Conservation (phyloP, 768 basidiomycete genomes). For the Udeniomyces megalosporus region DNA sequence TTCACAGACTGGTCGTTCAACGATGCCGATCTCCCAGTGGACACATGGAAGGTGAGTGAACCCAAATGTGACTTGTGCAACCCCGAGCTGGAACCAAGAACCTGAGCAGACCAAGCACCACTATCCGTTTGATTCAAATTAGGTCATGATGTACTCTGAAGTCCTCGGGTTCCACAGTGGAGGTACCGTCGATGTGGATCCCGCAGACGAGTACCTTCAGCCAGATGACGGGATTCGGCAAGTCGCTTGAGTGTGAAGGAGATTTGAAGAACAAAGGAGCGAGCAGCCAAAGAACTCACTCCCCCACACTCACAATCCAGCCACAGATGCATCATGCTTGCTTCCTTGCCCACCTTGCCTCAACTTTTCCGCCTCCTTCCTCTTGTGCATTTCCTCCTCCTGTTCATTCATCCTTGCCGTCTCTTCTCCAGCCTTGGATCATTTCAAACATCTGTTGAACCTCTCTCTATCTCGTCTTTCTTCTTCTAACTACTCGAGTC, state of each 20-base stretch:
- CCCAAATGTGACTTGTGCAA: too few species aligned
- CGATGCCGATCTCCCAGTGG: slow-evolving; percentile 93
- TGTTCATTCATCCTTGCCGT: not conserved
- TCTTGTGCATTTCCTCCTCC: not conserved
- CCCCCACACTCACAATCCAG: not conserved
- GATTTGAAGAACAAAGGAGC: too few species aligned
- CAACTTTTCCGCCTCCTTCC: not conserved
- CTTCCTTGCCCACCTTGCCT: not conserved
- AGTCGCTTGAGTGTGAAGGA: not conserved
- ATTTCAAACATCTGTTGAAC: not conserved
- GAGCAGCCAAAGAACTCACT: not conserved
- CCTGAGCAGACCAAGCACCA: not conserved
- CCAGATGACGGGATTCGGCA: not conserved
- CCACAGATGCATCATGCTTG: not conserved
- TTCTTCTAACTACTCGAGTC: not conserved
- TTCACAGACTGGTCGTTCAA: slow-evolving; percentile 97
- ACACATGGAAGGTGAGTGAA: slow-evolving; percentile 99
- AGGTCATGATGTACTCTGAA: slow-evolving; percentile 80
- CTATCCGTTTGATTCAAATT: not conserved
- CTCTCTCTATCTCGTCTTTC: not conserved
- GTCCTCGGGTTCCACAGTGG: slow-evolving; percentile 40
- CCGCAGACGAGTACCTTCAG: not conserved
- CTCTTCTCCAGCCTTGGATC: not conserved
- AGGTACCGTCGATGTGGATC: not conserved
- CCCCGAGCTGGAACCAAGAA: too few species aligned